Percentiles rank a stretch among this genome's conserved stretches.
Conservation (phyloP, 371 early-diverging fungal genomes). For the Dichotomocladium elegans region DNA sequence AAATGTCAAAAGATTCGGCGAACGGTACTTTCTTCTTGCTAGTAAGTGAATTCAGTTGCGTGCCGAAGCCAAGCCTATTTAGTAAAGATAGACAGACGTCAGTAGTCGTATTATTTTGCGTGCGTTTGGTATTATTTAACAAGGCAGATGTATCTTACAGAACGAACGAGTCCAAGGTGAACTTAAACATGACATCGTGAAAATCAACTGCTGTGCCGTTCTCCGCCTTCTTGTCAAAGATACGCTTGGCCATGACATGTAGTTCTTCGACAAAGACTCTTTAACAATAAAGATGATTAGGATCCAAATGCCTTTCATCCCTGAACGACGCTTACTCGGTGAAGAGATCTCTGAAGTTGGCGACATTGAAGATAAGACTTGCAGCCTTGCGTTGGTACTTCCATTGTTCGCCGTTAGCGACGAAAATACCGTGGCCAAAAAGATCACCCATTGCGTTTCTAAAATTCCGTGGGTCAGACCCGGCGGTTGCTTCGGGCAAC, state of each 20-base stretch:
- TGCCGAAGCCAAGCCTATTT: constrained; percentile 43
- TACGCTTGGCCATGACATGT: constrained; percentile 15
- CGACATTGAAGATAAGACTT: constrained; percentile 49
- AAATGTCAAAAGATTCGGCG: constrained; percentile 54
- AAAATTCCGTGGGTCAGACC: too few species aligned
- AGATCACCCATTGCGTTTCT: constrained; percentile 17
- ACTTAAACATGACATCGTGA: constrained; percentile 39
- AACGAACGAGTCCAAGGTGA: constrained; percentile 52
- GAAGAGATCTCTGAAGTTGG: constrained; percentile 50
- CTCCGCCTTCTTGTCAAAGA: constrained; percentile 28
- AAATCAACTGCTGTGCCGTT: constrained; percentile 27
- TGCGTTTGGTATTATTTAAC: background rate
- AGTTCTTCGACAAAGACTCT: constrained; percentile 49
- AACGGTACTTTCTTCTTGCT: constrained; percentile 37
- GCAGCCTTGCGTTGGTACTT: constrained; percentile 42
- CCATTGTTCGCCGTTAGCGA: constrained; percentile 44
- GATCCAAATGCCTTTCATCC: too few species aligned
- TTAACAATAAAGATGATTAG: too few species aligned
- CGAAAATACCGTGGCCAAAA: constrained; percentile 38
- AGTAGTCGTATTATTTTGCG: too few species aligned
- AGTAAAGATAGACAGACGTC: background rate
- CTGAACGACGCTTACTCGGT: constrained; percentile 27
- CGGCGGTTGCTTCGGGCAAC: too few species aligned
- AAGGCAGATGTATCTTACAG: constrained; percentile 16
- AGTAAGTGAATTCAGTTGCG: constrained; percentile 25